Evolutionary conservation across 129 eudicot species (phyloP).

Genomic region (Flaveria brownii): DNA sequence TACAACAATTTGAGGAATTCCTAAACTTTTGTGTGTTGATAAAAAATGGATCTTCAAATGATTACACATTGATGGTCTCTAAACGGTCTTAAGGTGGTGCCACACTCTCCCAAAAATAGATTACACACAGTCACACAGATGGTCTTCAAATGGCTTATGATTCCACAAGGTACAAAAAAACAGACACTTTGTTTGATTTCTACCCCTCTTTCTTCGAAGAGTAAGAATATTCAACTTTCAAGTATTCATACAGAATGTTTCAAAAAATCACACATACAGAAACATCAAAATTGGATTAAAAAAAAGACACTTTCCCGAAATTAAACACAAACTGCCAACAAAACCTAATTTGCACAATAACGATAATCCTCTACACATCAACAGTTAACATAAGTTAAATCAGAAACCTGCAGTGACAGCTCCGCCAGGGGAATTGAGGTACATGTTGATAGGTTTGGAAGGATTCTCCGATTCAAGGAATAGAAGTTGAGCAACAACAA

Average conservation of each 20-base stretch:
- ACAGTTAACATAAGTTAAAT: not conserved
- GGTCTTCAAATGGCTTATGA: too few relatives aligned
- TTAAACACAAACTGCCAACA: not conserved
- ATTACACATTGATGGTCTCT: not conserved
- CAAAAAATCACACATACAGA: not conserved
- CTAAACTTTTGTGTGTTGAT: not conserved
- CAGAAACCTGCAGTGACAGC: slow-evolving; percentile 76
- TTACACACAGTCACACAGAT: too few relatives aligned
- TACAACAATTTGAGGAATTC: not conserved
- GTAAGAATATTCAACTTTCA: not conserved
- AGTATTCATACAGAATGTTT: not conserved
- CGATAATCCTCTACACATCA: not conserved
- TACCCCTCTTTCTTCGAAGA: not conserved
- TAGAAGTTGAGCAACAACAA: slow-evolving; percentile 91
- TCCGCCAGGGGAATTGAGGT: slow-evolving; percentile 91
- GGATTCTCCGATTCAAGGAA: slow-evolving; percentile 91
- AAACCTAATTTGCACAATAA: slow-evolving; percentile 19
- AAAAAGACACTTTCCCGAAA: not conserved
- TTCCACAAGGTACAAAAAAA: too few relatives aligned
- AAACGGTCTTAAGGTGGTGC: not conserved
- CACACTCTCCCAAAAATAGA: too few relatives aligned
- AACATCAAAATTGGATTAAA: not conserved
- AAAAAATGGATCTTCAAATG: not conserved
- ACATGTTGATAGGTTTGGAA: slow-evolving; percentile 82
- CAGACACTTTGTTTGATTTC: not conserved